phyloP scores from a whole-genome alignment of 768 basidiomycete genomes.

The Russula earlei region DNA sequence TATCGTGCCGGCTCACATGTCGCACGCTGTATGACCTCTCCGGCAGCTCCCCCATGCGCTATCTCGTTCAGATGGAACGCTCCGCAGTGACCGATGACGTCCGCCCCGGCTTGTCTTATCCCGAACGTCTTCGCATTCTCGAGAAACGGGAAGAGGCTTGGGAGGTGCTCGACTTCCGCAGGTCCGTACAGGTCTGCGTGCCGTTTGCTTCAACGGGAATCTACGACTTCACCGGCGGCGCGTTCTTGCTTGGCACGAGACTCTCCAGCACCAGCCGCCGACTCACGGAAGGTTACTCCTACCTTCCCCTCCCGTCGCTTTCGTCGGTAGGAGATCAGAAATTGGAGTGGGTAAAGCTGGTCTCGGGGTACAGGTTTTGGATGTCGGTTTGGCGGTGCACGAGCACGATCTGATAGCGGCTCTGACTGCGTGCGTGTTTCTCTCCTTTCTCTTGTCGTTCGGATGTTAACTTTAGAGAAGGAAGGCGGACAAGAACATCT shows the following conservation, averaged over 20 bases:
- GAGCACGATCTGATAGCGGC: slow-evolving; percentile 16
- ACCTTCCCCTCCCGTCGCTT: slow-evolving; percentile 8
- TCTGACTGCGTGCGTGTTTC: slow-evolving; percentile 12
- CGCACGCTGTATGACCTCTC: not conserved
- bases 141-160: slow-evolving; percentile 14
- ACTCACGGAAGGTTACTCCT: slow-evolving; percentile 10
- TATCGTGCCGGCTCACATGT: slow-evolving; percentile 8
- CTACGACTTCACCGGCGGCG: slow-evolving; percentile 19
- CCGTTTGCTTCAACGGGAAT: slow-evolving; percentile 14
- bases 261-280: not conserved
- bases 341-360: not conserved
- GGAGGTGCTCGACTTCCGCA: slow-evolving; percentile 2
- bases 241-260: slow-evolving; percentile 16
- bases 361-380: slow-evolving; percentile 11
- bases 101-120: not conserved
- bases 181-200: not conserved
- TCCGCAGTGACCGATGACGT: slow-evolving; percentile 9
- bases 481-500: not conserved
- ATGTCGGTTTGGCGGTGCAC: slow-evolving; percentile 15
- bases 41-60: slow-evolving; percentile 2
- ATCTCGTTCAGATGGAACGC: slow-evolving; percentile 15
- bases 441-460: not conserved
- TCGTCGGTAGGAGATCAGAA: not conserved
- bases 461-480: not conserved
- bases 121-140: slow-evolving; percentile 9